These are phyloP conservation scores for Botryotinia calthae DNA, from an alignment of 2,329 filamentous ascomycete species.

Conservation along the genomic window DNA sequence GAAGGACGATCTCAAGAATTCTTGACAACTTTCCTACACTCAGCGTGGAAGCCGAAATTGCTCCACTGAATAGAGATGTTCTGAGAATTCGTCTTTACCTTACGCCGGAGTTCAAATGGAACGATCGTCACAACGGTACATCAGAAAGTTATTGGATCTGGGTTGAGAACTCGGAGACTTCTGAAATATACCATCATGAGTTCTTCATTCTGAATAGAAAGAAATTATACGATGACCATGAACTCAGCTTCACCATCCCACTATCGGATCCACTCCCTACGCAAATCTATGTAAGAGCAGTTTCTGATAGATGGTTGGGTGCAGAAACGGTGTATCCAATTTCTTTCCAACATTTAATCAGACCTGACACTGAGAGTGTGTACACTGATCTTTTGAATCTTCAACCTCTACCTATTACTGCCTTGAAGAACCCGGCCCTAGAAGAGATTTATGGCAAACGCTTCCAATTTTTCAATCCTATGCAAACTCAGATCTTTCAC, in stretches of 20 bases:
- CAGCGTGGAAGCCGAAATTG: conserved; percentile 88
- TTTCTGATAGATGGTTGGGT: conserved; percentile 94
- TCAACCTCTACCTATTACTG: conserved; percentile 82
- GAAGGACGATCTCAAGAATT: conserved; percentile 74
- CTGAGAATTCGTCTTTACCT: conserved; percentile 85
- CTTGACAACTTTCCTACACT: conserved; percentile 91
- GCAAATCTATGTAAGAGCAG: conserved; percentile 91
- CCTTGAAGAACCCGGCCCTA: conserved; percentile 79
- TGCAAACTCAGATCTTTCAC: conserved; percentile 99
- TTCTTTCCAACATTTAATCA: conserved; percentile 96
- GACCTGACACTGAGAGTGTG: conserved; percentile 94
- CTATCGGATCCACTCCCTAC: conserved; percentile 88
- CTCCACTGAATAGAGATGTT: conserved; percentile 91
- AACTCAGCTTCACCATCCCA: conserved; percentile 96
- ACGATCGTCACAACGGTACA: conserved; percentile 86
- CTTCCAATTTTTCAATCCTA: conserved; percentile 97
- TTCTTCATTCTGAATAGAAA: conserved; percentile 89
- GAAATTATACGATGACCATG: conserved; percentile 93
- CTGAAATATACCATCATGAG: conserved; percentile 96
- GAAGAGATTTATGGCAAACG: conserved; percentile 86
- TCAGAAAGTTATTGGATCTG: conserved; percentile 98
- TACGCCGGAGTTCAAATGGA: conserved; percentile 90
- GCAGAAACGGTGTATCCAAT: conserved; percentile 94
- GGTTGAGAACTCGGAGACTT: conserved; percentile 98
- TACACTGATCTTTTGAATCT: conserved; percentile 93